phyloP scores from a whole-genome alignment of 129 eudicot genomes.

The Chrysanthemum makinoi region DNA sequence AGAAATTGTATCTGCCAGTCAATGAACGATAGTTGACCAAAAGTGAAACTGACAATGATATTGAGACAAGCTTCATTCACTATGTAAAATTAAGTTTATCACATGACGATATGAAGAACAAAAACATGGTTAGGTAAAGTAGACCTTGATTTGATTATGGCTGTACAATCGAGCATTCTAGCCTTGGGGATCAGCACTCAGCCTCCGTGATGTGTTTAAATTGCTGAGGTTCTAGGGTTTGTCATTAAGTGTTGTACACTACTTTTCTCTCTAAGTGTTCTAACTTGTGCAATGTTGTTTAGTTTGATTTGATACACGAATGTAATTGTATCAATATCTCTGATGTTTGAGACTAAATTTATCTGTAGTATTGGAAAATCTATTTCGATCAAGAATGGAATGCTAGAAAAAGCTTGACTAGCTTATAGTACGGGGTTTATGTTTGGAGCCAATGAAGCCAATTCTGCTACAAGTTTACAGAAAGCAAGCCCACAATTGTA shows the following conservation, averaged over 20 bases:
- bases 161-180: neutral
- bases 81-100: conserved; percentile 24
- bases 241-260: neutral
- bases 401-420: neutral
- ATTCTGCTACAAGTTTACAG: neutral
- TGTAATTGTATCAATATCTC: neutral
- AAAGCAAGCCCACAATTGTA: neutral
- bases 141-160: neutral
- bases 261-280: neutral
- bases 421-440: neutral
- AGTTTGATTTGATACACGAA: neutral
- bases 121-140: neutral
- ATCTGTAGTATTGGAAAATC: neutral
- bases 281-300: conserved; percentile 15
- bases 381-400: neutral
- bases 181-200: neutral
- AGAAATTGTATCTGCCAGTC: conserved; percentile 37
- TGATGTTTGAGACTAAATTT: neutral
- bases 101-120: conserved; percentile 5
- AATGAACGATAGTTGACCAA: conserved; percentile 12
- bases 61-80: conserved; percentile 21
- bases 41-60: conserved; percentile 31
- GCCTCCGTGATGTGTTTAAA: neutral
- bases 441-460: neutral
- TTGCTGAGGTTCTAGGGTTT: neutral